Conservation (phyloP, 2,329 filamentous ascomycete species). For the Trichoderma sp. region DNA sequence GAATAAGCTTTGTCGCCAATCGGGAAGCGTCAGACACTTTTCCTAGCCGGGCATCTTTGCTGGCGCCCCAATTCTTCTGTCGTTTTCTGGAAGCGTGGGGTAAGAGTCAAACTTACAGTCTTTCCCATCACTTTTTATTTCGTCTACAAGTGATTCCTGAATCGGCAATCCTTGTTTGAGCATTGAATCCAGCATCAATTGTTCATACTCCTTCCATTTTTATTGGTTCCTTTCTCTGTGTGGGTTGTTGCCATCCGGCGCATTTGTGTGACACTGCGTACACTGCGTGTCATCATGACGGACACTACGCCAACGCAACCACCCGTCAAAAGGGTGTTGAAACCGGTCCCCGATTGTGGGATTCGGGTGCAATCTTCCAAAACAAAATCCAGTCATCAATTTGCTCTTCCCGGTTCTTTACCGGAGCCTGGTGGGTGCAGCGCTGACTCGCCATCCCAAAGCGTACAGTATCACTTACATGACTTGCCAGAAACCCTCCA, state of each 20-base stretch:
- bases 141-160: not conserved
- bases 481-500: slow-evolving; percentile 25
- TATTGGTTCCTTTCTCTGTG: not conserved
- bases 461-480: not conserved
- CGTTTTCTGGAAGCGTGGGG: slow-evolving; percentile 6
- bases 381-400: slow-evolving; percentile 30
- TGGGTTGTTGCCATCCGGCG: not conserved
- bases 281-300: not conserved
- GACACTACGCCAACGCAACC: slow-evolving; percentile 12
- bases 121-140: not conserved
- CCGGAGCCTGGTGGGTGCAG: slow-evolving; percentile 28
- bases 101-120: not conserved
- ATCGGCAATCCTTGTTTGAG: not conserved
- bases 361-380: slow-evolving; percentile 28
- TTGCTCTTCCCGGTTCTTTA: slow-evolving; percentile 29
- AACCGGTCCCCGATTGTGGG: slow-evolving; percentile 26
- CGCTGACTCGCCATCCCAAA: not conserved
- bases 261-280: not conserved
- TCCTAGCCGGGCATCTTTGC: not conserved
- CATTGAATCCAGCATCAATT: not conserved
- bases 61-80: not conserved
- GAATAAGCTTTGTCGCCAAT: slow-evolving; percentile 6
- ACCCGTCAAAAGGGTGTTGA: slow-evolving; percentile 27
- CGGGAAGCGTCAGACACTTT: not conserved
- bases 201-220: not conserved